These are phyloP conservation scores for Schizochytrium sp. DNA, from an alignment of 108 stramenopile genomes.

Conservation along the genomic window DNA sequence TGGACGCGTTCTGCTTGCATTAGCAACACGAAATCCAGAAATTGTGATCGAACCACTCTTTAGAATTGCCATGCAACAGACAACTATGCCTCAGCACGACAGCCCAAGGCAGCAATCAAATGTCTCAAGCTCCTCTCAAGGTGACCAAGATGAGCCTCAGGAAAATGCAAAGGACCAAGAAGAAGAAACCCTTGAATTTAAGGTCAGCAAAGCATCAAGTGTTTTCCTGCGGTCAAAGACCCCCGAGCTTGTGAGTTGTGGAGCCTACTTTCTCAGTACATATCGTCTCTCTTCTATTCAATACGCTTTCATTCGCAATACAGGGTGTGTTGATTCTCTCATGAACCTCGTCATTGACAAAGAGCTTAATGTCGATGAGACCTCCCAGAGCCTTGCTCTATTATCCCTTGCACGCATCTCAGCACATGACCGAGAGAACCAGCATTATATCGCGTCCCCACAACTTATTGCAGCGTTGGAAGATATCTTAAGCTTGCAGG, in stretches of 20 bases:
- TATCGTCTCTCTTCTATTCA: conserved; percentile 7
- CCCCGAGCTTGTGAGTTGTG: conserved; percentile 13
- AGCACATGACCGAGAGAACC: not conserved
- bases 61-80: not conserved
- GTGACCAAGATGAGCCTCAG: too few relatives aligned
- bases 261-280: conserved; percentile 26
- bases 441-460: not conserved
- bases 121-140: too few relatives aligned
- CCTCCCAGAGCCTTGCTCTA: not conserved
- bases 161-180: too few relatives aligned
- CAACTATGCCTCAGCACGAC: too few relatives aligned
- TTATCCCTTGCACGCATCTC: not conserved
- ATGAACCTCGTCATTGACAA: not conserved
- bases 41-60: not conserved
- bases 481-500: not conserved
- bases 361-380: not conserved
- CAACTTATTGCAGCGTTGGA: not conserved
- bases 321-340: not conserved
- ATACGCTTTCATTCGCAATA: not conserved
- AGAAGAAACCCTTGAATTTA: not conserved
- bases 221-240: not conserved
- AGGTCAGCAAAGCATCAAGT: not conserved
- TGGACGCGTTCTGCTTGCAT: not conserved
- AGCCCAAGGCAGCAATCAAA: too few relatives aligned
- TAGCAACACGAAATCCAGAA: conserved; percentile 15